Base-by-base conservation (phyloP, 1,139 yeast genomes). In the Geotrichum citri-aurantii region DNA sequence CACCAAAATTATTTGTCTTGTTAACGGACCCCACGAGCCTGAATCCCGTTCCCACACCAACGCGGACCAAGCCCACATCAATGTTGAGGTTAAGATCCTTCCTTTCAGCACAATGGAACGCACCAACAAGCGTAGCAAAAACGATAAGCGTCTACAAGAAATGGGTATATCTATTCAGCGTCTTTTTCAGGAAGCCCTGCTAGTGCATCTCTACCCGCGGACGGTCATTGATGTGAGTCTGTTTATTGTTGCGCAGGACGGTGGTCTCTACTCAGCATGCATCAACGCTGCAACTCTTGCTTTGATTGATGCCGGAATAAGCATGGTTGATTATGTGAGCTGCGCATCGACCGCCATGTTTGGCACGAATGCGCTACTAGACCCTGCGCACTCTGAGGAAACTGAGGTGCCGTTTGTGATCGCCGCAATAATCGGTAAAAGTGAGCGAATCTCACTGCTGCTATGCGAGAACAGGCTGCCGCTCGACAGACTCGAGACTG, bases 21-120 rank as follows among this genome's bases (percentile, higher is more conserved):
- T 93, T 1, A 82, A 82, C 62, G 99, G 99, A 0, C 99, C 99
- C 1, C 84, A 81, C 79, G 98, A 89, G 71, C 97, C 95, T 6
- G 77, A 77, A 19, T 68, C 78, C 52, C 72, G 82, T 40, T 60
- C 69, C 12, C 72, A 79, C 74, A 71, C 60, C 73, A 74, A 75
- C 75, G 65, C 67, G 72, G 71, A 67, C 17, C 57, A 63, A 59
- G 90, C 93, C 1, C 77, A 80, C 1, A 73, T 93, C 26, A 83
- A 81, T 24, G 85, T 92, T 19, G 81, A 81, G 59, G 75, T 92
- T 21, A 82, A 53, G 55, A 79, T 91, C 37, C 88, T 97, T 1
- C 88, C 93, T 59, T 93, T 92, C 73, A 84, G 95, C 37, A 83
- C 91, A 1, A 77, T 82, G 50, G 95, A 88, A 62, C 79, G 97